Conservation (phyloP, 2,329 filamentous ascomycete species). For the Blumeria graminis region DNA sequence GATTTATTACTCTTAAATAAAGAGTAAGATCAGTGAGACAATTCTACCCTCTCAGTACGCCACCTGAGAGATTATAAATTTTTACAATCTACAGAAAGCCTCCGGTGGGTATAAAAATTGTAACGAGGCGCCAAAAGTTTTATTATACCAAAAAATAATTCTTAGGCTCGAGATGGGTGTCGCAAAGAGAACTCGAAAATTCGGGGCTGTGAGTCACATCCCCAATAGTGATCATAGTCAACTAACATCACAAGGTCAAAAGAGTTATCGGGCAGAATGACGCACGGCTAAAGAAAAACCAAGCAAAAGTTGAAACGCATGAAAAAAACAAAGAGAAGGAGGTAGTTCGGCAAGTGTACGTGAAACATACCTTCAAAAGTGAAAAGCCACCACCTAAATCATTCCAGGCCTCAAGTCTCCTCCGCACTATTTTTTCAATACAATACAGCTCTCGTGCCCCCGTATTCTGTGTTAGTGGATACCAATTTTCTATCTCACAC, state of each 20-base stretch:
- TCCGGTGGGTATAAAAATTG: too few relatives aligned
- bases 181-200: constrained; percentile 79
- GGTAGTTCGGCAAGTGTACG: constrained; percentile 47
- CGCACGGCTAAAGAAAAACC: constrained; percentile 60
- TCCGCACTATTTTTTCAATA: constrained; percentile 66
- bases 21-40: too few relatives aligned
- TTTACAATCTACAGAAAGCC: too few relatives aligned
- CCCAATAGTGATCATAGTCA: constrained; percentile 6
- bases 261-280: constrained; percentile 63
- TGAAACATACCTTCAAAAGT: neutral
- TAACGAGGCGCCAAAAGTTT: too few relatives aligned
- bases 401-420: constrained; percentile 44
- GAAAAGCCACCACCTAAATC: constrained; percentile 1
- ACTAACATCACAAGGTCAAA: constrained; percentile 29
- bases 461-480: constrained; percentile 51
- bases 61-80: too few relatives aligned
- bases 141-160: too few relatives aligned
- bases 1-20: too few relatives aligned
- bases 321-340: constrained; percentile 30
- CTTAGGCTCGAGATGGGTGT: constrained; percentile 41
- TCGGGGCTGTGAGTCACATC: constrained; percentile 32
- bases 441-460: constrained; percentile 71
- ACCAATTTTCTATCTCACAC: constrained; percentile 78
- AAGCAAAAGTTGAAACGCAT: constrained; percentile 35
- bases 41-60: too few relatives aligned